Evolutionary conservation across 2,329 filamentous ascomycete species (phyloP).

Genomic region (Delphinella strobiligena): DNA sequence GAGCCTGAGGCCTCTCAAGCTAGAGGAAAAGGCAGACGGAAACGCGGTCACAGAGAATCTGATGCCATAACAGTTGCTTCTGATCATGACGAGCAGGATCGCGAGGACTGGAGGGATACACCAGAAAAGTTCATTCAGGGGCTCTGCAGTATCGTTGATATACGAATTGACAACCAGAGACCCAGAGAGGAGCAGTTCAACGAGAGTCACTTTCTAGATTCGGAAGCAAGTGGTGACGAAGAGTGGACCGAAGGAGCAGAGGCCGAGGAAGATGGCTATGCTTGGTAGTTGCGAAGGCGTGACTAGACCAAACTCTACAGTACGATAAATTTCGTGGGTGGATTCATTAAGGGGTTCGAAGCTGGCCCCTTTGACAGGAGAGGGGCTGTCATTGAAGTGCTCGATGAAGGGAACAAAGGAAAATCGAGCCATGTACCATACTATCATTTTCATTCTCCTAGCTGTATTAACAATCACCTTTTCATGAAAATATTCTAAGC

Average conservation of each 20-base stretch:
- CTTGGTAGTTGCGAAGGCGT: conserved; percentile 23
- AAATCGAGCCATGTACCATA: too few species aligned
- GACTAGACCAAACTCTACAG: too few species aligned
- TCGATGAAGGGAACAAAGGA: too few species aligned
- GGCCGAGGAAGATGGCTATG: conserved; percentile 27
- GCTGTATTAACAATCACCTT: too few species aligned
- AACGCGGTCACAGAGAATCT: conserved; percentile 7
- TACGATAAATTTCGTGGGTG: too few species aligned
- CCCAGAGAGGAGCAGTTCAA: conserved; percentile 54
- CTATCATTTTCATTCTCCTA: too few species aligned
- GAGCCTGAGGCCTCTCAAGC: background rate
- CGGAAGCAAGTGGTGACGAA: conserved; percentile 45
- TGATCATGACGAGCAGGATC: conserved; percentile 23
- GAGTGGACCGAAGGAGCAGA: conserved; percentile 45
- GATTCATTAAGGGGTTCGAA: too few species aligned
- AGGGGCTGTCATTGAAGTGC: too few species aligned
- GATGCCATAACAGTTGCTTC: conserved; percentile 13
- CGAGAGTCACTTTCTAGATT: conserved; percentile 61
- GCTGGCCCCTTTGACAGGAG: too few species aligned
- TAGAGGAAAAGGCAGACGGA: conserved; percentile 11
- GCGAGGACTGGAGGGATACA: conserved; percentile 19
- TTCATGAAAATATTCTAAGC: too few species aligned
- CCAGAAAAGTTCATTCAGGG: conserved; percentile 45
- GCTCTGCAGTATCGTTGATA: conserved; percentile 56
- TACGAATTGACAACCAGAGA: conserved; percentile 66